Evolutionary conservation across 2,329 filamentous ascomycete species (phyloP).

Genomic region (Penicillium sp.): DNA sequence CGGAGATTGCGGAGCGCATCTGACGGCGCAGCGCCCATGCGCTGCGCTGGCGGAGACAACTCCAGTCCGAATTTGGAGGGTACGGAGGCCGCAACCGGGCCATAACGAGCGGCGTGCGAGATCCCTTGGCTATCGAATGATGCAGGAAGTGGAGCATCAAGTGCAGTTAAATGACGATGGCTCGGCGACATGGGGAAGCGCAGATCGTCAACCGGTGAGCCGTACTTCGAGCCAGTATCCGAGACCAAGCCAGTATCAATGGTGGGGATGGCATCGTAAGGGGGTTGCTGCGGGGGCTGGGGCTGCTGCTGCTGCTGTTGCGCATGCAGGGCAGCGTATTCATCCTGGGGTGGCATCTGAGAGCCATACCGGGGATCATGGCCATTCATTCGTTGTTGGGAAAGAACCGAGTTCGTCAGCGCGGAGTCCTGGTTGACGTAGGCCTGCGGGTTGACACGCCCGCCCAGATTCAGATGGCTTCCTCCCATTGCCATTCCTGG

Average conservation of each 20-base stretch:
- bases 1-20: constrained; percentile 52
- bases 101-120: constrained; percentile 80
- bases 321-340: constrained; percentile 34
- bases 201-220: constrained; percentile 71
- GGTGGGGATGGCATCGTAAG: constrained; percentile 45
- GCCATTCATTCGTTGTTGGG: constrained; percentile 50
- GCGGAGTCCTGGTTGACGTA: constrained; percentile 60
- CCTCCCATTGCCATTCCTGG: constrained; percentile 43
- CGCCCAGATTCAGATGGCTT: constrained; percentile 55
- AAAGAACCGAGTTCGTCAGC: constrained; percentile 63
- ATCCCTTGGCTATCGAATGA: constrained; percentile 96
- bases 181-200: constrained; percentile 70
- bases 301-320: constrained; percentile 40
- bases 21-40: constrained; percentile 56
- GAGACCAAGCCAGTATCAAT: constrained; percentile 54
- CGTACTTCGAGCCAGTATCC: constrained; percentile 58
- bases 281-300: too few relatives aligned
- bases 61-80: constrained; percentile 86
- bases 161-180: constrained; percentile 66
- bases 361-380: constrained; percentile 40
- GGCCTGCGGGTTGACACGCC: constrained; percentile 57
- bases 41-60: constrained; percentile 64
- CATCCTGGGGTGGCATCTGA: constrained; percentile 37
- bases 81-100: constrained; percentile 82
- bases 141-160: constrained; percentile 83